These are phyloP conservation scores for Zygosaccharomyces pseudobailii DNA, from an alignment of 1,139 yeast species.

Conservation along the genomic window DNA sequence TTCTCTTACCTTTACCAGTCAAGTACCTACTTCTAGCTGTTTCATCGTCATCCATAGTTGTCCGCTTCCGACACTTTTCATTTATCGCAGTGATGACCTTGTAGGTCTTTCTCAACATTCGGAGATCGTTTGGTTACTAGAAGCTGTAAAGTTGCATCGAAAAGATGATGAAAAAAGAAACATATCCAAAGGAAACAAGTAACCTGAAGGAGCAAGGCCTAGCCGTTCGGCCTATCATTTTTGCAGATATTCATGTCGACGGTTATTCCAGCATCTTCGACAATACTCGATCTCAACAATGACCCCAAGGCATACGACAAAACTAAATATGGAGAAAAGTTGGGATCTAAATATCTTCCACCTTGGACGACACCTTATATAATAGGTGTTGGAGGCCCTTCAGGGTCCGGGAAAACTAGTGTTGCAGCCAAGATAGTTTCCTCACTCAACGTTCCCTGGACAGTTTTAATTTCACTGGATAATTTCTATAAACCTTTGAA, in stretches of 20 bases:
- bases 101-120: neutral
- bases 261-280: neutral
- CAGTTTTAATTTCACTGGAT: slow-evolving; percentile 85
- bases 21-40: neutral
- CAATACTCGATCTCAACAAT: neutral
- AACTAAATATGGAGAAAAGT: neutral
- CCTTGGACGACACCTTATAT: slow-evolving; percentile 97
- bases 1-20: slow-evolving; percentile 23
- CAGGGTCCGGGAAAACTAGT: slow-evolving; percentile 95
- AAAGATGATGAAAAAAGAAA: neutral
- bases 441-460: slow-evolving; percentile 88
- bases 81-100: neutral
- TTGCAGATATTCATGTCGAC: neutral
- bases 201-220: neutral
- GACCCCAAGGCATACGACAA: neutral
- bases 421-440: slow-evolving; percentile 80
- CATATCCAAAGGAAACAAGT: neutral
- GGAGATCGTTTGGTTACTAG: neutral
- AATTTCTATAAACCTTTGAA: slow-evolving; percentile 79
- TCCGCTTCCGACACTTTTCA: no score
- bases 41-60: neutral
- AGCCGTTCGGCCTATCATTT: neutral
- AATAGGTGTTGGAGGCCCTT: slow-evolving; percentile 90
- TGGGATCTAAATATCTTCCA: slow-evolving; percentile 50
- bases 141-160: neutral